phyloP scores from a whole-genome alignment of 2,329 filamentous ascomycete species.

The Pseudogymnoascus sp. region DNA sequence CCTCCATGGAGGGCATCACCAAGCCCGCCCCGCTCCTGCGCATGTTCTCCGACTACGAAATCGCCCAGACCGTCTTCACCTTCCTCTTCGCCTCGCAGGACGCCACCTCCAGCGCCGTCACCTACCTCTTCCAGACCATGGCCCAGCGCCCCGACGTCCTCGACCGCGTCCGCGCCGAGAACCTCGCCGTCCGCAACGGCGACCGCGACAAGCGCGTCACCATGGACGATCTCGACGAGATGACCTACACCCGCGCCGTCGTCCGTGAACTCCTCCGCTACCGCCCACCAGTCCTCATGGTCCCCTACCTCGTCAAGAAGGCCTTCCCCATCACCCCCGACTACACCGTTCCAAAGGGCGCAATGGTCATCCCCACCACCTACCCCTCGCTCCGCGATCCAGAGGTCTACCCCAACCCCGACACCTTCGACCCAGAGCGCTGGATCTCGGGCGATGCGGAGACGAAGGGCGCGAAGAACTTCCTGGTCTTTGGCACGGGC shows the following conservation, averaged over 20 bases:
- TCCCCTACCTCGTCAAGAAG: conserved; percentile 92
- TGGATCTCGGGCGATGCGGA: conserved; percentile 85
- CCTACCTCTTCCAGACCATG: conserved; percentile 91
- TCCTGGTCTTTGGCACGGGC: conserved; percentile 88
- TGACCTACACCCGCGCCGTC: conserved; percentile 85
- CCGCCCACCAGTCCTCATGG: conserved; percentile 93
- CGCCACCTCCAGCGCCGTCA: conserved; percentile 85
- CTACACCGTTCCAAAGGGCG: conserved; percentile 90
- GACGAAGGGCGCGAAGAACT: conserved; percentile 81
- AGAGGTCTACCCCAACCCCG: conserved; percentile 84
- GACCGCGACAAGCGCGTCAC: conserved; percentile 61
- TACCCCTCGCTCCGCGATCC: conserved; percentile 88
- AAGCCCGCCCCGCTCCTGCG: conserved; percentile 80
- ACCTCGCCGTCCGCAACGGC: conserved; percentile 66
- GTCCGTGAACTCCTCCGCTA: conserved; percentile 88
- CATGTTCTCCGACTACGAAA: conserved; percentile 83
- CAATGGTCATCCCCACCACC: conserved; percentile 89
- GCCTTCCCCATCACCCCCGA: conserved; percentile 78
- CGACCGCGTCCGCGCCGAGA: conserved; percentile 86
- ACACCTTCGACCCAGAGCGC: conserved; percentile 80
- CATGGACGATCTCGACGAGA: conserved; percentile 80
- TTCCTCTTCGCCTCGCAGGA: conserved; percentile 98
- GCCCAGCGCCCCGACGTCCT: conserved; percentile 90
- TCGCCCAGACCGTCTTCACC: conserved; percentile 87
- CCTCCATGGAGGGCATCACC: conserved; percentile 57